Percentiles rank a stretch among this genome's conserved stretches.
phyloP scores from a whole-genome alignment of 805 yeast species.

The Metschnikowia chrysomelidarum region DNA sequence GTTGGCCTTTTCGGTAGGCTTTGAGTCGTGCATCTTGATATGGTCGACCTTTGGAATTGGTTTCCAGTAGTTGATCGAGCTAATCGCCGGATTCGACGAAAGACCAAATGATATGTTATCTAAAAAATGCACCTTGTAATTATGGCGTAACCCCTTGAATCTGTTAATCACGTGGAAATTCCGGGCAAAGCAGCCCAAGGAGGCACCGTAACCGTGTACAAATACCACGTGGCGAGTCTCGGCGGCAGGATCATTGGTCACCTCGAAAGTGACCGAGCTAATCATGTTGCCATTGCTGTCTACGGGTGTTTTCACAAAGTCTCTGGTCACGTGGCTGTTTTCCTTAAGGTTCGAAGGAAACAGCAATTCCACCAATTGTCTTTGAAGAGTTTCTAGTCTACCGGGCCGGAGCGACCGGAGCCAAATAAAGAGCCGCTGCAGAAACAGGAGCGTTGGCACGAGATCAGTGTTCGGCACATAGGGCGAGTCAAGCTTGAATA shows the following conservation, averaged over 20 bases:
- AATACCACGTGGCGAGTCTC: slow-evolving; percentile 45
- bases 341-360: slow-evolving; percentile 22
- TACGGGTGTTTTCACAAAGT: slow-evolving; percentile 20
- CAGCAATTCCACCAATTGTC: slow-evolving; percentile 35
- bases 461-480: slow-evolving; percentile 13
- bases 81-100: slow-evolving; percentile 43
- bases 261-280: slow-evolving; percentile 34
- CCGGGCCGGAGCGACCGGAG: slow-evolving; percentile 21
- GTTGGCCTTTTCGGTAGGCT: slow-evolving; percentile 27
- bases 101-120: slow-evolving; percentile 53
- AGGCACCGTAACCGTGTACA: slow-evolving; percentile 58
- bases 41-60: slow-evolving; percentile 22
- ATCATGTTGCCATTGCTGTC: slow-evolving; percentile 29
- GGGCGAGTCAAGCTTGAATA: slow-evolving; percentile 11
- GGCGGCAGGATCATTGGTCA: slow-evolving; percentile 24
- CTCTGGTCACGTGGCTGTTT: slow-evolving; percentile 23
- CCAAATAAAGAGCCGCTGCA: slow-evolving; percentile 17
- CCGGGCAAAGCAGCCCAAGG: slow-evolving; percentile 55
- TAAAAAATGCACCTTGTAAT: slow-evolving; percentile 48
- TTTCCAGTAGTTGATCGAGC: slow-evolving; percentile 16
- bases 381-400: slow-evolving; percentile 32
- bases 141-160: slow-evolving; percentile 26
- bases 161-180: slow-evolving; percentile 44
- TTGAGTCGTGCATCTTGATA: slow-evolving; percentile 26
- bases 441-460: slow-evolving; percentile 15